phyloP scores from a whole-genome alignment of 768 basidiomycete species.

The Sporobolomyces pararoseus region DNA sequence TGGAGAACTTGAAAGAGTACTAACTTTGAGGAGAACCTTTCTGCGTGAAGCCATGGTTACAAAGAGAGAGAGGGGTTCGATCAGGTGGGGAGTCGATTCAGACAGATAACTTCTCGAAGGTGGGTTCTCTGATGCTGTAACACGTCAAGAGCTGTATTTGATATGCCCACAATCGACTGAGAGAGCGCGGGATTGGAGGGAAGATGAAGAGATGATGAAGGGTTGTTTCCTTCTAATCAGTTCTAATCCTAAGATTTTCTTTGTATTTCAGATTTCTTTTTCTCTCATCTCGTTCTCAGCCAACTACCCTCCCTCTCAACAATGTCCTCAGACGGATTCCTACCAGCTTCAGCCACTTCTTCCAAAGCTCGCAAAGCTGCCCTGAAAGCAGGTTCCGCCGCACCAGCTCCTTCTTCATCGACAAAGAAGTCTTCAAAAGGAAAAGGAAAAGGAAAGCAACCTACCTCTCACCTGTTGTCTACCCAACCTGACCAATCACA shows the following conservation, averaged over 20 bases:
- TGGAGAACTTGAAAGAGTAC: background rate
- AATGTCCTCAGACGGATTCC: conserved; percentile 37
- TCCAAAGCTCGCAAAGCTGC: conserved; percentile 33
- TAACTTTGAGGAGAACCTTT: conserved; percentile 55
- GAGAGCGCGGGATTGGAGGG: too few relatives aligned
- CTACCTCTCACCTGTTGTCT: conserved; percentile 26
- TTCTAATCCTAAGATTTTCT: too few relatives aligned
- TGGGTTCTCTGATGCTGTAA: too few relatives aligned
- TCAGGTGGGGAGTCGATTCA: background rate
- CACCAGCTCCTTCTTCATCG: background rate
- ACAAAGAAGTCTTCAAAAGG: conserved; percentile 7
- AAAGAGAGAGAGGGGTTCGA: background rate
- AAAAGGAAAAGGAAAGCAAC: conserved; percentile 34
- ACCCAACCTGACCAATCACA: conserved; percentile 27
- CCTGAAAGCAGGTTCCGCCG: background rate
- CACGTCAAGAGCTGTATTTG: too few relatives aligned
- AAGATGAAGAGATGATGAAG: too few relatives aligned
- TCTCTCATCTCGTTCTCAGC: too few relatives aligned
- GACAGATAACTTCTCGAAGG: too few relatives aligned
- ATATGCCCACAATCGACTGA: too few relatives aligned
- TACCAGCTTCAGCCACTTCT: conserved; percentile 27
- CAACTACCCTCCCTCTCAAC: background rate
- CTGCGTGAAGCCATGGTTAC: conserved; percentile 49
- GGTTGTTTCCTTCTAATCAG: too few relatives aligned
- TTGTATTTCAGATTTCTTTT: too few relatives aligned